A percentile compares a stretch with the other conserved stretches of the same genome.
Evolutionary conservation across 2,329 filamentous ascomycete species (phyloP).

Genomic region (Neocatenulostroma microsporum): DNA sequence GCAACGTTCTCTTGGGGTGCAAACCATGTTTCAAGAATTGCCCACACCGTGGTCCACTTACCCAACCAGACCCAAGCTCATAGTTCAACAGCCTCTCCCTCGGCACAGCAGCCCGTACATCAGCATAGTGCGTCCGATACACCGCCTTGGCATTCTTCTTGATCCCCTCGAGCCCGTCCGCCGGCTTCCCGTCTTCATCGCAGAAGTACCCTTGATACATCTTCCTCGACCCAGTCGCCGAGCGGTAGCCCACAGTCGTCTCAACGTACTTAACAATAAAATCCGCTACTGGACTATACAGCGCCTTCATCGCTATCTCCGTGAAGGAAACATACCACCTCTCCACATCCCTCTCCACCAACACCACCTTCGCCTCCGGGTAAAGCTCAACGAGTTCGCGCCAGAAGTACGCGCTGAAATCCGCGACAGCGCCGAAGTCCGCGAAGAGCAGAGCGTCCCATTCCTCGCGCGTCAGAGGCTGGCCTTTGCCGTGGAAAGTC

Average conservation of each 20-base stretch:
- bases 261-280: too few relatives aligned
- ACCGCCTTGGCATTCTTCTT: constrained; percentile 5
- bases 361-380: constrained; percentile 32
- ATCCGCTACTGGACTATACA: too few relatives aligned
- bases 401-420: constrained; percentile 29
- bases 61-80: constrained; percentile 8
- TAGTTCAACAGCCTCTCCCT: constrained; percentile 15
- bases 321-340: constrained; percentile 12
- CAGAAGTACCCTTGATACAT: too few relatives aligned
- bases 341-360: constrained; percentile 23
- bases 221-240: too few relatives aligned
- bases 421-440: constrained; percentile 26
- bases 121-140: constrained; percentile 6
- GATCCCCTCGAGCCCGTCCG: too few relatives aligned
- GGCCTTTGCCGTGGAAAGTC: constrained; percentile 10
- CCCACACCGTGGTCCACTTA: too few relatives aligned
- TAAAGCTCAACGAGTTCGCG: constrained; percentile 31
- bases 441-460: constrained; percentile 35
- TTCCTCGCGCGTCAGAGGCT: constrained; percentile 15
- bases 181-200: too few relatives aligned
- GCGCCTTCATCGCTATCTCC: too few relatives aligned
- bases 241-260: too few relatives aligned
- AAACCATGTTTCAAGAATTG: too few relatives aligned
- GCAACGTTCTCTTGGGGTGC: too few relatives aligned
- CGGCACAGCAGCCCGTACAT: constrained; percentile 6